Conservation (phyloP, 257 asterid species). For the Nicotiana knightiana region DNA sequence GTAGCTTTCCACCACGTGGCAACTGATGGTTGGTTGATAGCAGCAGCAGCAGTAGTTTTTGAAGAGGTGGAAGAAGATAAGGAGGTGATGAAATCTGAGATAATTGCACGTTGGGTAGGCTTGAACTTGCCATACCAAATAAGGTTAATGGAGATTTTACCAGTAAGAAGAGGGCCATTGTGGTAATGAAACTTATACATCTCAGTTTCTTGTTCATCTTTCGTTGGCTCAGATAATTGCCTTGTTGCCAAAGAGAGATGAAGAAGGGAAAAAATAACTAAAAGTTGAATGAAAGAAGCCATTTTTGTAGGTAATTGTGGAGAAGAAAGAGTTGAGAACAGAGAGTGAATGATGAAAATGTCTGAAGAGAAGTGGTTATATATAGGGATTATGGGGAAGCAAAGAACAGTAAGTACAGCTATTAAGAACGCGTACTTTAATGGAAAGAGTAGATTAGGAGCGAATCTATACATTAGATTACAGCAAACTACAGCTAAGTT, state of each 20-base stretch:
- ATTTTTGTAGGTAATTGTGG: neutral
- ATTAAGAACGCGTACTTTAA: neutral
- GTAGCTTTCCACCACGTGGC: conserved; percentile 42
- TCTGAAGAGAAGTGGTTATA: neutral
- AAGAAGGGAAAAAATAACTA: neutral
- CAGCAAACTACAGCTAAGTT: conserved; percentile 15
- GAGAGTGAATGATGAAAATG: neutral
- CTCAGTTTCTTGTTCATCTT: conserved; percentile 12
- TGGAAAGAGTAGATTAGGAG: neutral
- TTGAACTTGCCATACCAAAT: conserved; percentile 41
- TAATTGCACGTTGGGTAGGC: conserved; percentile 26
- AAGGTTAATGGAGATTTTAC: conserved; percentile 30
- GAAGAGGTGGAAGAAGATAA: conserved; percentile 17
- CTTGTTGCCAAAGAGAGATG: conserved; percentile 11
- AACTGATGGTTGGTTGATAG: conserved; percentile 33
- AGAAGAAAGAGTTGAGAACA: neutral
- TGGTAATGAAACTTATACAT: conserved; percentile 27
- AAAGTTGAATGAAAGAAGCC: conserved; percentile 13
- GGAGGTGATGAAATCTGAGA: conserved; percentile 33
- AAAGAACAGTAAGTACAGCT: conserved; percentile 4
- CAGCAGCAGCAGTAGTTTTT: neutral
- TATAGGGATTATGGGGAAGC: neutral
- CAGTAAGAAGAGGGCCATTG: conserved; percentile 39
- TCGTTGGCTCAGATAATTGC: conserved; percentile 2
- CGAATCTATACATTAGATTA: conserved; percentile 13